phyloP scores from a whole-genome alignment of 2,329 filamentous ascomycete species.

The Penicillium griseofulvum region DNA sequence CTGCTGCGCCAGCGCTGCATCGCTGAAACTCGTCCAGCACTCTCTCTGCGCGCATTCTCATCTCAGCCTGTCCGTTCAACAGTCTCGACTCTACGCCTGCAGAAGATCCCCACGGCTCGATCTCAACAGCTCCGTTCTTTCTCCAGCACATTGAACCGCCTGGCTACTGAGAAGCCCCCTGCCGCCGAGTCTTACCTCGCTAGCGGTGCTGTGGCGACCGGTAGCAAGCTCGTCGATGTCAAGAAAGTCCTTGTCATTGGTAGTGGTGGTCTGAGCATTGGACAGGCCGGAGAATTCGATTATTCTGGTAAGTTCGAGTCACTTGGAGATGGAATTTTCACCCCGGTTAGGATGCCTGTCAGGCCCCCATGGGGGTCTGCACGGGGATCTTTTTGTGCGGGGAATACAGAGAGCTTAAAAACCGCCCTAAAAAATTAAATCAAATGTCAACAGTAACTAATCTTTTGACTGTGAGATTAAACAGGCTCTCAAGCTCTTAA shows the following conservation, averaged over 20 bases:
- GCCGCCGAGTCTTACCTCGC: slow-evolving; percentile 84
- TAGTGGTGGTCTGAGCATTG: slow-evolving; percentile 91
- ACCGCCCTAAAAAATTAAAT: background rate
- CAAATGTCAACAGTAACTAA: slow-evolving; percentile 17
- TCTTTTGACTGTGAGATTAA: slow-evolving; percentile 2
- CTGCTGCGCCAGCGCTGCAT: slow-evolving; percentile 45
- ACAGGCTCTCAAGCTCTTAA: slow-evolving; percentile 92
- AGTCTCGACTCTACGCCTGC: slow-evolving; percentile 36
- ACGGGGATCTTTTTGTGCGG: slow-evolving; percentile 5
- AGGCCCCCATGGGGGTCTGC: slow-evolving; percentile 1
- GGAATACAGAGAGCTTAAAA: slow-evolving; percentile 5
- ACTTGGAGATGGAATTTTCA: background rate
- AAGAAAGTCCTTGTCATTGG: slow-evolving; percentile 98
- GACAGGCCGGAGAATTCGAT: slow-evolving; percentile 96
- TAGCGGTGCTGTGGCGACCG: slow-evolving; percentile 78
- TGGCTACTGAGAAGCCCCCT: slow-evolving; percentile 64
- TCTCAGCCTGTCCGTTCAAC: slow-evolving; percentile 34
- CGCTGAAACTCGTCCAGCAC: slow-evolving; percentile 36
- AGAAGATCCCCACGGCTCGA: slow-evolving; percentile 38
- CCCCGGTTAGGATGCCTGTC: background rate
- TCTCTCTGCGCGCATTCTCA: slow-evolving; percentile 40
- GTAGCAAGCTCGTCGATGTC: slow-evolving; percentile 76
- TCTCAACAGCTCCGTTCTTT: slow-evolving; percentile 46
- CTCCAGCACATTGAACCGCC: slow-evolving; percentile 40
- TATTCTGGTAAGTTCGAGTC: slow-evolving; percentile 74